These are phyloP conservation scores for Dictyostelium firmibasis DNA, from an alignment of 78 protist species.

Conservation along the genomic window DNA sequence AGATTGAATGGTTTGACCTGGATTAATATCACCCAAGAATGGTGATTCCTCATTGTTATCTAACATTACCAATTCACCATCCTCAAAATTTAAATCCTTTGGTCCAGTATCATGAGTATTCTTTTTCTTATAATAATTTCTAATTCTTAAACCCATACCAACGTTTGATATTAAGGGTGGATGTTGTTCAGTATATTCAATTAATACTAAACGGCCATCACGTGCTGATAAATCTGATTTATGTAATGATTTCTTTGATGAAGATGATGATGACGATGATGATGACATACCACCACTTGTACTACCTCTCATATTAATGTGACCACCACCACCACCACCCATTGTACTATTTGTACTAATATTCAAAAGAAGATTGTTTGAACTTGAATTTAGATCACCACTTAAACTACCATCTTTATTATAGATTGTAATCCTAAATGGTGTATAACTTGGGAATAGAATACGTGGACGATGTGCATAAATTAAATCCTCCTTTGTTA, in stretches of 20 bases:
- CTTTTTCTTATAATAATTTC: slow-evolving; percentile 66
- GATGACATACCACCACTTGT: neutral
- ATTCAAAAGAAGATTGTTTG: neutral
- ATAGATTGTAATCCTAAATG: slow-evolving; percentile 17
- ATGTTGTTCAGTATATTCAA: slow-evolving; percentile 84
- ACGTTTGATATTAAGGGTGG: slow-evolving; percentile 74
- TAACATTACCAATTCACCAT: slow-evolving; percentile 70
- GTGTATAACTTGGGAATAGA: neutral
- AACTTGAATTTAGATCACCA: neutral
- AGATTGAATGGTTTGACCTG: slow-evolving; percentile 64
- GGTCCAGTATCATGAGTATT: slow-evolving; percentile 3
- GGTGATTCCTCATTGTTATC: slow-evolving; percentile 80
- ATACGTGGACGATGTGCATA: slow-evolving; percentile 46
- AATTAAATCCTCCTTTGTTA: slow-evolving; percentile 22
- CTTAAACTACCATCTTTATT: slow-evolving; percentile 23
- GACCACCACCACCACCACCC: neutral
- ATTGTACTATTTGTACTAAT: neutral
- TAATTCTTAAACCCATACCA: slow-evolving; percentile 83
- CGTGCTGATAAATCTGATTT: slow-evolving; percentile 80
- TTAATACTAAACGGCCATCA: slow-evolving; percentile 80
- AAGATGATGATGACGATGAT: neutral
- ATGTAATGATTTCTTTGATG: slow-evolving; percentile 27
- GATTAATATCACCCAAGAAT: slow-evolving; percentile 77
- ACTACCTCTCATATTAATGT: neutral
- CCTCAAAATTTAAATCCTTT: slow-evolving; percentile 33